Percentiles rank a stretch among this genome's conserved stretches.
These are phyloP conservation scores for Coniella lustricola DNA, from an alignment of 2,329 filamentous ascomycete species.

Conservation along the genomic window DNA sequence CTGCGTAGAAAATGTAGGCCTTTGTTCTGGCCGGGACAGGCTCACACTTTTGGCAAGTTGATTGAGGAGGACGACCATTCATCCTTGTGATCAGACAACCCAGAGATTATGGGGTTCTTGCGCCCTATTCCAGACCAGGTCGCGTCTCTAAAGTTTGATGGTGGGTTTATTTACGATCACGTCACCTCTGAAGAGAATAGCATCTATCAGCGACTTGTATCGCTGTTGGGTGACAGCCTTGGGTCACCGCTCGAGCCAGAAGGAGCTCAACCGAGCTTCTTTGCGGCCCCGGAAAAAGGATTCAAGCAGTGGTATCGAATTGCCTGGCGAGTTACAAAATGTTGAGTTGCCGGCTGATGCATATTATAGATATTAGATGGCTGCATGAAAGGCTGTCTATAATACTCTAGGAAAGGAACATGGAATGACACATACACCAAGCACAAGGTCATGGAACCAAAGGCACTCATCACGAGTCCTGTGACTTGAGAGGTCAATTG, in stretches of 20 bases:
- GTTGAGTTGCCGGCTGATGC: neutral
- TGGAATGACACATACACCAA: too few species aligned
- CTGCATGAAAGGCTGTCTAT: too few species aligned
- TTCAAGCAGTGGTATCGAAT: neutral
- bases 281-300: neutral
- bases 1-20: constrained; percentile 2
- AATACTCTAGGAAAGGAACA: too few species aligned
- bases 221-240: constrained; percentile 2
- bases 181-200: constrained; percentile 7
- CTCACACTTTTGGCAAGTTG: neutral
- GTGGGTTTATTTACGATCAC: constrained; percentile 6
- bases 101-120: too few species aligned
- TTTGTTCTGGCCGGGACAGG: neutral
- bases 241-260: neutral
- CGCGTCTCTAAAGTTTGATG: neutral
- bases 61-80: too few species aligned
- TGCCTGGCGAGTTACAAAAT: neutral
- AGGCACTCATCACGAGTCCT: too few species aligned
- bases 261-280: neutral
- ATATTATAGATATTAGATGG: too few species aligned
- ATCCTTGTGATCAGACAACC: too few species aligned
- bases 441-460: too few species aligned
- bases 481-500: too few species aligned
- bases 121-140: neutral
- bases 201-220: constrained; percentile 7